Conservation (phyloP, 495 filamentous ascomycete genomes). For the Achaetomiella virescens region DNA sequence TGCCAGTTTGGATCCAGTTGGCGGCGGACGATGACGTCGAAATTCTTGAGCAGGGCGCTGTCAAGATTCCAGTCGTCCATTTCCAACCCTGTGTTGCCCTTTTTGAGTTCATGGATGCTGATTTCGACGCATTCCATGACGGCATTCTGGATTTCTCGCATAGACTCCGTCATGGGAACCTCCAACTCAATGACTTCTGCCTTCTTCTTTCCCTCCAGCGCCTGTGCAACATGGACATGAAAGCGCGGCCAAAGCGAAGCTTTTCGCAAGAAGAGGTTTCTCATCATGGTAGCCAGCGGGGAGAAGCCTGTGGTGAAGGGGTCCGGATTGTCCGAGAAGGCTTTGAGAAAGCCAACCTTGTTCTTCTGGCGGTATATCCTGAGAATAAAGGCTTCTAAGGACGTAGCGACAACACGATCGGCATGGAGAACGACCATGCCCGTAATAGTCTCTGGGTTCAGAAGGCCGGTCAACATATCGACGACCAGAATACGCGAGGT, state of each 20-base stretch:
- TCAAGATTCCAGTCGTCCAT: constrained; percentile 98
- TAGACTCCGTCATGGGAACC: constrained; percentile 91
- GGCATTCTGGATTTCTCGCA: constrained; percentile 88
- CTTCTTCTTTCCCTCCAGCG: constrained; percentile 84
- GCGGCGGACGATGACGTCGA: constrained; percentile 80
- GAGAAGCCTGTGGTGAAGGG: constrained; percentile 86
- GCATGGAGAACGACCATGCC: constrained; percentile 86
- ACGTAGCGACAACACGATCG: constrained; percentile 80
- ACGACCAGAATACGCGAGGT: constrained; percentile 93
- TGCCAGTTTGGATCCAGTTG: constrained; percentile 98
- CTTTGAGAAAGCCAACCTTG: constrained; percentile 87
- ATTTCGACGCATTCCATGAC: constrained; percentile 95
- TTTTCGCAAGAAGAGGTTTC: constrained; percentile 85
- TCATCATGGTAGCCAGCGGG: constrained; percentile 83
- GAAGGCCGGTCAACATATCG: constrained; percentile 77
- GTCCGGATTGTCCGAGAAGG: constrained; percentile 92
- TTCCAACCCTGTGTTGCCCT: constrained; percentile 79
- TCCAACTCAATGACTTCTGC: constrained; percentile 96
- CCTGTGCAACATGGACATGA: constrained; percentile 79
- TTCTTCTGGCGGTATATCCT: constrained; percentile 92
- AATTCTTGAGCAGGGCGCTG: constrained; percentile 86
- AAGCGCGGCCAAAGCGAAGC: constrained; percentile 93
- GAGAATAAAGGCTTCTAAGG: constrained; percentile 88
- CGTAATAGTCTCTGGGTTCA: constrained; percentile 79
- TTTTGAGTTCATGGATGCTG: constrained; percentile 86